Base-by-base conservation (phyloP, 75 land plant genomes). In the Ceratopteris richardii region DNA sequence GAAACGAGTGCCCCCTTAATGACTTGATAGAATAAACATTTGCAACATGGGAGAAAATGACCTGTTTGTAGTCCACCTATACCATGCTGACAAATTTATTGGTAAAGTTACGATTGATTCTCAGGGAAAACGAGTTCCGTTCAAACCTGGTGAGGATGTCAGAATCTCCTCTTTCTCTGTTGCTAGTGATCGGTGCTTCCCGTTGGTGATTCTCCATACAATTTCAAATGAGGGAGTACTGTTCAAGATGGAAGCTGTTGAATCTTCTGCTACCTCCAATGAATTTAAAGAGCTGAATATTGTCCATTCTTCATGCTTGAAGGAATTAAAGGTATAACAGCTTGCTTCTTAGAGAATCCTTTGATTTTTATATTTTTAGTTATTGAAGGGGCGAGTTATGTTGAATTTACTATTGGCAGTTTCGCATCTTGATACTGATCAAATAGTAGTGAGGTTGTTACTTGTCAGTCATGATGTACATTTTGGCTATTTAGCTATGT, bases 101-200 rank as follows among this genome's bases (percentile, higher is more conserved):
- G 50, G 50, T 5, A 21, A 46, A 6, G 29, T 52, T 11, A 14
- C 25, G 24, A 52, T 52, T 24, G 25, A 1, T 24, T 28, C 54
- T 11, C 28, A 23, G 29, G 3, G 21, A 2, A 52, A 26, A 2
- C 25, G 27, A 2, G 28, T 52, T 3, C 54, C 54, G 5, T 52
- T 52, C 27, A 52, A 52, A 26, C 29, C 29, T 54, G 70, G 70
- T 25, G 68, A 81, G 61, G 87, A 77, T 59, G 69, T 89, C 58
- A 72, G 83, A 31, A 76, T 93, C 56, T 55, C 82, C n/a, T 71
- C 77, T 19, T 72, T 80, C 59, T 81, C 96, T 9, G 66, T 72
- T 7, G 64, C 91, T 13, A 95, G 99, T 50, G 91, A 95, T 48
- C 74, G 99, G 20, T 95, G 99, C 62, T 78, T 79, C 30, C 99